Evolutionary conservation across 108 stramenopile genomes (phyloP).

Genomic region (Stephanodiscus triporus): DNA sequence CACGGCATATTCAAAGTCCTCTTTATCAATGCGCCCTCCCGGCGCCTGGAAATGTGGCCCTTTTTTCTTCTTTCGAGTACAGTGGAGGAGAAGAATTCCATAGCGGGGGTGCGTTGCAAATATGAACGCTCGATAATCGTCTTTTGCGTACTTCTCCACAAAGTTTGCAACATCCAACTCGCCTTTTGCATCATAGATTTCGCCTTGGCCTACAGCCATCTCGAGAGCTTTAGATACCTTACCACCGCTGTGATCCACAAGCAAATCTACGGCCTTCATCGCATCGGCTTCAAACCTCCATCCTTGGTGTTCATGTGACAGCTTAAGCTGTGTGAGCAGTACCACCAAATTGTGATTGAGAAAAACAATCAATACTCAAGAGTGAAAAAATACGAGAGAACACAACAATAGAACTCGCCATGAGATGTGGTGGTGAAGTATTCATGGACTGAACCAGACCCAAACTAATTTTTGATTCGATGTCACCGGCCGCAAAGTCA

Average conservation of each 20-base stretch:
- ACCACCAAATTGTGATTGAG: conserved; percentile 27
- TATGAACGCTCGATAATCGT: conserved; percentile 73
- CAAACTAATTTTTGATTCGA: background rate
- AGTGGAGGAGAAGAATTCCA: conserved; percentile 75
- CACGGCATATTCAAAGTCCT: conserved; percentile 62
- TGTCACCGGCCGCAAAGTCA: conserved; percentile 52
- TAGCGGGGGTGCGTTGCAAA: conserved; percentile 62
- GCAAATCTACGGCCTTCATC: conserved; percentile 37
- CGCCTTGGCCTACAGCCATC: conserved; percentile 53
- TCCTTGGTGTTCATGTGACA: conserved; percentile 84
- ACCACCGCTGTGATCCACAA: conserved; percentile 74
- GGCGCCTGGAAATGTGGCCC: conserved; percentile 79
- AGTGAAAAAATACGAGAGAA: background rate
- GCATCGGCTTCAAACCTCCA: conserved; percentile 73
- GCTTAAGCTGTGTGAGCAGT: conserved; percentile 21
- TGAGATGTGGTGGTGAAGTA: conserved; percentile 14
- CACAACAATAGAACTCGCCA: background rate
- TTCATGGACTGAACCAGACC: conserved; percentile 27
- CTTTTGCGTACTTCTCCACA: conserved; percentile 15
- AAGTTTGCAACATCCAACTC: background rate
- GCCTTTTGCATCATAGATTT: conserved; percentile 14
- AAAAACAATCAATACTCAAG: background rate
- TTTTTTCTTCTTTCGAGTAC: conserved; percentile 78
- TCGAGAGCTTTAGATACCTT: conserved; percentile 63
- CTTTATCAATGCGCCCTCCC: conserved; percentile 81